phyloP scores from a whole-genome alignment of 2,329 filamentous ascomycete species.

The Chaetoscypha palmicola region DNA sequence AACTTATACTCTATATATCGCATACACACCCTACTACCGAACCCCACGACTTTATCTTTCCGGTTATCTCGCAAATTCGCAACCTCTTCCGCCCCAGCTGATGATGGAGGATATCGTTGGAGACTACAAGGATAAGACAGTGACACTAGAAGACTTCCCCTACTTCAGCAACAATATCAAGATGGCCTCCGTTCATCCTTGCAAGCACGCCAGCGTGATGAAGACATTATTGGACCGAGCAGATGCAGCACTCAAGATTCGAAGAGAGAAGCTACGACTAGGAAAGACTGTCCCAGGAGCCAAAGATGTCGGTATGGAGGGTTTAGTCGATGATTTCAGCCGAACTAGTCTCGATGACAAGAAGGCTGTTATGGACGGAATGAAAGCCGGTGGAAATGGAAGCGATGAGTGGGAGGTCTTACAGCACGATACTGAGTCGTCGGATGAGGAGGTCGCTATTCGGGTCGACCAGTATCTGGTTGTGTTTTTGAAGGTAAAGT shows the following conservation, averaged over 20 bases:
- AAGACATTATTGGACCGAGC: slow-evolving; percentile 93
- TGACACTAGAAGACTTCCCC: slow-evolving; percentile 94
- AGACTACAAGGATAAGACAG: slow-evolving; percentile 97
- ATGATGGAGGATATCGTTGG: slow-evolving; percentile 98
- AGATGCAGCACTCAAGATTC: slow-evolving; percentile 83
- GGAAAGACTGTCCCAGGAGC: slow-evolving; percentile 41
- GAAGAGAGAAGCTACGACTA: slow-evolving; percentile 70
- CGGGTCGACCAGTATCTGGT: slow-evolving; percentile 84
- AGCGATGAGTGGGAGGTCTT: slow-evolving; percentile 62
- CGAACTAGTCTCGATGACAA: slow-evolving; percentile 49
- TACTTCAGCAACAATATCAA: slow-evolving; percentile 89
- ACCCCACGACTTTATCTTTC: slow-evolving; percentile 93
- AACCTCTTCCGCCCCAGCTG: slow-evolving; percentile 70
- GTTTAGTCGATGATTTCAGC: slow-evolving; percentile 73
- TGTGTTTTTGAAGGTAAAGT: slow-evolving; percentile 68
- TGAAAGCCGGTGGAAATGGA: slow-evolving; percentile 43
- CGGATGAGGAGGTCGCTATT: slow-evolving; percentile 72
- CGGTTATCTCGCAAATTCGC: slow-evolving; percentile 73
- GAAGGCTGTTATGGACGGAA: slow-evolving; percentile 31
- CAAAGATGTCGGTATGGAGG: slow-evolving; percentile 63
- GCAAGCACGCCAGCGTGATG: slow-evolving; percentile 97
- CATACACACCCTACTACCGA: slow-evolving; percentile 93
- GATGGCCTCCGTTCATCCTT: slow-evolving; percentile 95
- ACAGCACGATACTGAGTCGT: slow-evolving; percentile 49
- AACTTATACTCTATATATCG: slow-evolving; percentile 98